Evolutionary conservation across 495 filamentous ascomycete species (phyloP).

Genomic region (Darksidea phi): DNA sequence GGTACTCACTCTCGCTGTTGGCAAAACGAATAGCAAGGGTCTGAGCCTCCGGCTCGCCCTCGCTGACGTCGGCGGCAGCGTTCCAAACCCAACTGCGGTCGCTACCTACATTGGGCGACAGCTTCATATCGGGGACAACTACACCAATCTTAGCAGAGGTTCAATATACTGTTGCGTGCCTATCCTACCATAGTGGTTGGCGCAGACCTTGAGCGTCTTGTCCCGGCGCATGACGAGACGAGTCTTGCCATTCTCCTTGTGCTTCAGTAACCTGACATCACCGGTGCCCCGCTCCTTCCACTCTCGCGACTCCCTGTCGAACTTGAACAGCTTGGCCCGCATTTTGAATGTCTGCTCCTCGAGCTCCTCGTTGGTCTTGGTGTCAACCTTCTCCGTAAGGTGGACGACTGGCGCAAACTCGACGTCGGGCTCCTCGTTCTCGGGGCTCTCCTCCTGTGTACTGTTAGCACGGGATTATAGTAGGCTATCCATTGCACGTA

Average conservation of each 20-base stretch:
- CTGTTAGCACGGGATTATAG: neutral
- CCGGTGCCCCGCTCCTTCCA: conserved; percentile 99
- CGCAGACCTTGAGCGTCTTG: conserved; percentile 99
- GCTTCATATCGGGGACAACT: conserved; percentile 99
- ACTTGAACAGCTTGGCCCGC: conserved; percentile 99
- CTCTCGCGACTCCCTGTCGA: conserved; percentile 82
- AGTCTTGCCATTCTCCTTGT: conserved; percentile 97
- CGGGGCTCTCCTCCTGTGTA: conserved; percentile 38
- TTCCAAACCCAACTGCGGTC: conserved; percentile 99
- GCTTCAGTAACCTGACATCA: conserved; percentile 93
- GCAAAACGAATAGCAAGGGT: conserved; percentile 97
- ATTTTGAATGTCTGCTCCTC: conserved; percentile 99
- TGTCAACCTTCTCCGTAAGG: conserved; percentile 92
- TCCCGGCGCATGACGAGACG: conserved; percentile 97
- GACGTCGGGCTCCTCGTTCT: conserved; percentile 77
- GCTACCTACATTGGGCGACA: conserved; percentile 93
- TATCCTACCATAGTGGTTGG: conserved; percentile 95
- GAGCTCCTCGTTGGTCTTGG: conserved; percentile 96
- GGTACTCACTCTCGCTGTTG: conserved; percentile 90
- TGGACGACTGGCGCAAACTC: conserved; percentile 96
- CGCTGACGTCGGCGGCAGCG: conserved; percentile 93
- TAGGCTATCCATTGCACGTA: conserved; percentile 24
- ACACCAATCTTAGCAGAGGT: conserved; percentile 9
- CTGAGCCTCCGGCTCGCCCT: conserved; percentile 93
- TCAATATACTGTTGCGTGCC: neutral